Evolutionary conservation across 495 filamentous ascomycete species (phyloP), one percentile per base, ranked within the genome.

Genomic region (Patellaria atrata): DNA sequence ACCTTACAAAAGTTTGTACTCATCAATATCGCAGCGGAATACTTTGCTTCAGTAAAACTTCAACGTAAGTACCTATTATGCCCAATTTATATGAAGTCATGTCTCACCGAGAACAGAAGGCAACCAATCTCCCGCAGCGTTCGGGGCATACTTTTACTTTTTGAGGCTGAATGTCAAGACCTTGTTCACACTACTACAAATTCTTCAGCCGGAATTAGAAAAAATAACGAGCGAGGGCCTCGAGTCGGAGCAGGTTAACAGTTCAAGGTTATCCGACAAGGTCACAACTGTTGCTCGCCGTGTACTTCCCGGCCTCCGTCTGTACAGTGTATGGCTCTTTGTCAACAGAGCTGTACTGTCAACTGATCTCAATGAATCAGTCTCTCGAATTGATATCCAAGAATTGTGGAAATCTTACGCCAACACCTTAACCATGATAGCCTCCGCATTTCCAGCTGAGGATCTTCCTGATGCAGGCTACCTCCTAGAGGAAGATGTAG

Each of bases 11-110:
- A 84, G 48, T 74, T 94, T 43, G 72, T 83, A 28, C 62, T 94
- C 20, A 73, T 82, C 37, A 96, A 91, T 46, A 75, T 94, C 30
- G 72, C 82, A 1, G 82, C 86, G 8, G 80, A 91, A 50, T 73
- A 72, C 40, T 68, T 77, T 44, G 75, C 82, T 16, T 61, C 62
- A 13, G 53, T 65, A 14, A 72, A 69, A 38, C 65, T 78, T 27
- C 59, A 58, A 50, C 61, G 79, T 82, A 65, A 62, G 30, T 42
- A 22, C 35, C 5, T 39, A 20, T 16, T 11, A n/a, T 47, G 22
- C 31, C 17, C 13, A 40, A 14, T 27, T 25, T 36, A 22, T 38
- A 22, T 20, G 33, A 22, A 52, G 57, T 59, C 32, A 63, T 30
- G 22, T 12, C 32, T 32, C 11, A 3, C 15, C 22, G 40, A 66